Conservation (phyloP, 2,329 filamentous ascomycete genomes). For the Epichloe festucae region DNA sequence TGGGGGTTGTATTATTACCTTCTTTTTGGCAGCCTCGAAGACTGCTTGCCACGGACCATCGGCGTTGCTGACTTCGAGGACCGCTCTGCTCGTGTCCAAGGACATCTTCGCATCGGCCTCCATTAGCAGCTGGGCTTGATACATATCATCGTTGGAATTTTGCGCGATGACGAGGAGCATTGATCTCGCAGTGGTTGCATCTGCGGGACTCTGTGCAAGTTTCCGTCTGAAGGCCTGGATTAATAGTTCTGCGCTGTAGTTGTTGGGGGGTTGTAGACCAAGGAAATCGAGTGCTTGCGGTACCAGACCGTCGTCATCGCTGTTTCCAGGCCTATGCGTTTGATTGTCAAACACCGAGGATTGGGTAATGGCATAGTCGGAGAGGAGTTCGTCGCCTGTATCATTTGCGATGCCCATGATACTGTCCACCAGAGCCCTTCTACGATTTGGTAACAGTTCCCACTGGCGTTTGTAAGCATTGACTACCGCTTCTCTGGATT, state of each 20-base stretch:
- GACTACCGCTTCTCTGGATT: constrained; percentile 21
- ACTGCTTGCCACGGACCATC: constrained; percentile 14
- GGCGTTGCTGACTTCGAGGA: constrained; percentile 17
- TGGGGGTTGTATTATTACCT: constrained; percentile 13
- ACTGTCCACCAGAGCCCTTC: constrained; percentile 19
- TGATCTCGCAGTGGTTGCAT: constrained; percentile 17
- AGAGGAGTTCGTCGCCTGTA: constrained; percentile 20
- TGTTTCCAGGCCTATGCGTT: constrained; percentile 13
- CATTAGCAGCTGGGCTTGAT: constrained; percentile 20
- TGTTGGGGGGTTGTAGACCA: constrained; percentile 21
- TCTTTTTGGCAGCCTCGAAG: constrained; percentile 15
- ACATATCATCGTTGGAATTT: constrained; percentile 21
- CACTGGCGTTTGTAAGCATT: constrained; percentile 29
- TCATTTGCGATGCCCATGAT: constrained; percentile 24
- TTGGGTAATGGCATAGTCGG: constrained; percentile 25
- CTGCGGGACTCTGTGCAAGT: constrained; percentile 17
- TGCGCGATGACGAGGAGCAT: constrained; percentile 24
- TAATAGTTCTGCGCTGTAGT: constrained; percentile 21
- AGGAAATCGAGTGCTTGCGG: constrained; percentile 22
- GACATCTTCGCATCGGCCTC: constrained; percentile 25
- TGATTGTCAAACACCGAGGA: constrained; percentile 28
- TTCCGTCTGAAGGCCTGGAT: constrained; percentile 23
- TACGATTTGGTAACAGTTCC: constrained; percentile 20
- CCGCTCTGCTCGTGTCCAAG: constrained; percentile 18
- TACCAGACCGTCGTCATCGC: constrained; percentile 19